A percentile compares a stretch with the other conserved stretches of the same genome.
Evolutionary conservation across 805 yeast species (phyloP).

Genomic region (Kuraishia ogatae): DNA sequence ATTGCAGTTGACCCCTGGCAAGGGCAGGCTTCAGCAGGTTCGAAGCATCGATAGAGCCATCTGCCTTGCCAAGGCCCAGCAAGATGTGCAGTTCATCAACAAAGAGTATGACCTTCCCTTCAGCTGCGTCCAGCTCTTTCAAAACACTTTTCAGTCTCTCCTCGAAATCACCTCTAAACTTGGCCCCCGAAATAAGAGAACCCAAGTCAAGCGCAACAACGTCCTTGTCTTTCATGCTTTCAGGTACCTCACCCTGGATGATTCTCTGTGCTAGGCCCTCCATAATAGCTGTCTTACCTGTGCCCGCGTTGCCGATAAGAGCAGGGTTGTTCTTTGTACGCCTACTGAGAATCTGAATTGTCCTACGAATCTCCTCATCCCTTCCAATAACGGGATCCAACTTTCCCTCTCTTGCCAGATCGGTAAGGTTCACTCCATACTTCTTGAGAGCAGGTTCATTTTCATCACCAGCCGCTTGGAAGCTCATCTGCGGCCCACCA

Average conservation of each 20-base stretch:
- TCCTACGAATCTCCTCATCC: constrained; percentile 89
- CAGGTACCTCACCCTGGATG: constrained; percentile 88
- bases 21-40: constrained; percentile 87
- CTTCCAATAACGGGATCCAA: constrained; percentile 96
- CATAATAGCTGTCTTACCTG: constrained; percentile 95
- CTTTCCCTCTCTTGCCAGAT: constrained; percentile 81
- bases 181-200: constrained; percentile 87
- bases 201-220: constrained; percentile 84
- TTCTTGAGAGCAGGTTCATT: constrained; percentile 68
- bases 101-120: constrained; percentile 71
- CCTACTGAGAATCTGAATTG: constrained; percentile 85
- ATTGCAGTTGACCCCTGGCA: constrained; percentile 86
- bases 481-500: constrained; percentile 1
- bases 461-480: constrained; percentile 24
- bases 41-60: constrained; percentile 94
- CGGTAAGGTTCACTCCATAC: constrained; percentile 81
- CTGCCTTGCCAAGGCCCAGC: constrained; percentile 86
- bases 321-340: constrained; percentile 96
- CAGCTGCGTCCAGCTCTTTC: constrained; percentile 73
- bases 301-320: constrained; percentile 92
- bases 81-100: constrained; percentile 88
- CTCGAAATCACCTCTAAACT: constrained; percentile 93
- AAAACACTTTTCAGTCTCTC: constrained; percentile 76
- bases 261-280: constrained; percentile 96
- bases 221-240: constrained; percentile 78